phyloP scores from a whole-genome alignment of 1,284 basidiomycete genomes.

The Trichosporon asahii region DNA sequence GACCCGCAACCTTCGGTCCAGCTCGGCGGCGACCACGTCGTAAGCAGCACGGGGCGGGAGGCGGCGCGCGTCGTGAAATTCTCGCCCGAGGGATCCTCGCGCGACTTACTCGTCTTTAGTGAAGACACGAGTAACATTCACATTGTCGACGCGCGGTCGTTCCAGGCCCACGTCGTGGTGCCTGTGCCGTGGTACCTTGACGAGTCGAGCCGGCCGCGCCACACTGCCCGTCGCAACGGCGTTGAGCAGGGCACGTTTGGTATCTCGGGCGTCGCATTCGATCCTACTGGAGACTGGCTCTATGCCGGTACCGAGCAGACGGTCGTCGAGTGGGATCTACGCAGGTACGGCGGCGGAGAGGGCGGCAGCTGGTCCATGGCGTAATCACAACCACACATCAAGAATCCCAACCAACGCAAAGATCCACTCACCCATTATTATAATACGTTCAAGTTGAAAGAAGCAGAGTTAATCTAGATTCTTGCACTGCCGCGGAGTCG shows the following conservation, averaged over 20 bases:
- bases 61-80: constrained; percentile 52
- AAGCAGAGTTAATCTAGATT: background rate
- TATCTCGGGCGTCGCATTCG: constrained; percentile 48
- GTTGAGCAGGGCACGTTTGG: constrained; percentile 41
- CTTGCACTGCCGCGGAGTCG: background rate
- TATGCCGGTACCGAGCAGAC: constrained; percentile 50
- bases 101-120: constrained; percentile 51
- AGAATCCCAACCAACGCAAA: background rate
- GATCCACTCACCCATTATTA: background rate
- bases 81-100: constrained; percentile 44
- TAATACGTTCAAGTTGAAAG: background rate
- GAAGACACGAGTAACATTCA: constrained; percentile 49
- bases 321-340: constrained; percentile 51
- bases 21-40: constrained; percentile 18
- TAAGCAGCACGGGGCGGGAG: constrained; percentile 40
- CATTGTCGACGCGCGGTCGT: constrained; percentile 50
- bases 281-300: constrained; percentile 49
- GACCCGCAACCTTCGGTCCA: background rate
- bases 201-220: constrained; percentile 6
- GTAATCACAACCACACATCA: constrained; percentile 13
- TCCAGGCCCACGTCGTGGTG: constrained; percentile 46
- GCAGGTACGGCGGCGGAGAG: constrained; percentile 36
- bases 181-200: constrained; percentile 36
- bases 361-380: constrained; percentile 44
- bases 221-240: constrained; percentile 21